Evolutionary conservation across 352 stramenopile species (phyloP).

Genomic region (Pythium coloratum): DNA sequence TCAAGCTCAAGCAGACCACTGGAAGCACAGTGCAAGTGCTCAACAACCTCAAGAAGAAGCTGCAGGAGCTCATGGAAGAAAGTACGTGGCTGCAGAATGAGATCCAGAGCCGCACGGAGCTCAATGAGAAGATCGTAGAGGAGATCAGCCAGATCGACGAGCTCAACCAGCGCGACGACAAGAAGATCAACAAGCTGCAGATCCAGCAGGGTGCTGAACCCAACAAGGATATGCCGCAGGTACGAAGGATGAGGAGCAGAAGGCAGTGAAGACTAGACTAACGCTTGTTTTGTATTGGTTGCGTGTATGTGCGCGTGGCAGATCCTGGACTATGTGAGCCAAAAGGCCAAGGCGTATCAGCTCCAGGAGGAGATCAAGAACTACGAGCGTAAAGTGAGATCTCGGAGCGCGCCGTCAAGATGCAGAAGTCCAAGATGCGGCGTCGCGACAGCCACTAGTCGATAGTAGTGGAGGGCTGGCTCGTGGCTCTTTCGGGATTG

Average conservation of each 20-base stretch:
- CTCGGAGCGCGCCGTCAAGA: slow-evolving; percentile 80
- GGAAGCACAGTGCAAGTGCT: slow-evolving; percentile 89
- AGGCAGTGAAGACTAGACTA: neutral
- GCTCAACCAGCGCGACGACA: slow-evolving; percentile 63
- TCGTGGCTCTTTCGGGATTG: neutral
- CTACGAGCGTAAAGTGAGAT: slow-evolving; percentile 94
- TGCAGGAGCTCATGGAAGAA: slow-evolving; percentile 86
- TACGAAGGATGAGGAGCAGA: slow-evolving; percentile 6
- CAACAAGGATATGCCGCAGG: slow-evolving; percentile 84
- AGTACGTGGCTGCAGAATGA: slow-evolving; percentile 78
- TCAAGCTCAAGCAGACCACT: slow-evolving; percentile 91
- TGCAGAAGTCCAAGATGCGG: slow-evolving; percentile 29
- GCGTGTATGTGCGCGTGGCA: slow-evolving; percentile 4
- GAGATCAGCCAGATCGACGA: slow-evolving; percentile 81
- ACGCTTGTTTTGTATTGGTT: neutral
- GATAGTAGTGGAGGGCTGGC: neutral
- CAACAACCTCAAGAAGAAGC: slow-evolving; percentile 90
- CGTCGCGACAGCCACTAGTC: slow-evolving; percentile 25
- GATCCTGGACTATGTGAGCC: slow-evolving; percentile 90
- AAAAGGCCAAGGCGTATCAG: slow-evolving; percentile 90
- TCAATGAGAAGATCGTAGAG: slow-evolving; percentile 87
- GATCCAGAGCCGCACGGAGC: slow-evolving; percentile 75
- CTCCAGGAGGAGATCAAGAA: slow-evolving; percentile 87
- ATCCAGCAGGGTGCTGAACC: slow-evolving; percentile 68
- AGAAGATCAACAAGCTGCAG: slow-evolving; percentile 57